Evolutionary conservation across 345 rosid species (phyloP).

Genomic region (Aegle marmelos): DNA sequence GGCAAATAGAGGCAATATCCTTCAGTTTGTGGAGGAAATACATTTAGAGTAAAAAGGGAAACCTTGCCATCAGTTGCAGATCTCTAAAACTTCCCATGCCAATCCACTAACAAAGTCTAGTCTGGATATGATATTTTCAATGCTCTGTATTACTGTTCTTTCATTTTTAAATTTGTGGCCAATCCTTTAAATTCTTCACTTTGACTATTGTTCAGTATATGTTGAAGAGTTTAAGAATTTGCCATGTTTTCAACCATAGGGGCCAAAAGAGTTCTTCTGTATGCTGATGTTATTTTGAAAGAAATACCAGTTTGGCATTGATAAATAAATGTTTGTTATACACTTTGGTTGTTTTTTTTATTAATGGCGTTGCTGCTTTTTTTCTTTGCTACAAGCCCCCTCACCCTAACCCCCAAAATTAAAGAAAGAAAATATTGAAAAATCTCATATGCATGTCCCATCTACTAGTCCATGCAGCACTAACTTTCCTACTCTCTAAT

Average conservation of each 20-base stretch:
- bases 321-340: neutral
- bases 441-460: neutral
- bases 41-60: neutral
- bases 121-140: neutral
- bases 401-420: neutral
- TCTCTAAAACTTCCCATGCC: neutral
- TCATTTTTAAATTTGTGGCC: neutral
- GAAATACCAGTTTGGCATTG: neutral
- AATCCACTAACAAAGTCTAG: neutral
- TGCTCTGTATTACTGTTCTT: neutral
- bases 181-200: neutral
- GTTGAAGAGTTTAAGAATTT: neutral
- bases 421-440: neutral
- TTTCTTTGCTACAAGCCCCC: neutral
- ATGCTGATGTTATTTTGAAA: neutral
- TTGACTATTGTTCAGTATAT: neutral
- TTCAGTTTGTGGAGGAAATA: neutral
- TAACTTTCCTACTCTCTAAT: conserved; percentile 17
- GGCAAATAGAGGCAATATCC: neutral
- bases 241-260: neutral
- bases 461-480: neutral
- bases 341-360: neutral
- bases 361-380: neutral
- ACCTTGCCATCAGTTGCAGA: neutral
- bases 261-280: neutral